Conservation (phyloP, 345 rosid species). For the Linum trigynum region DNA sequence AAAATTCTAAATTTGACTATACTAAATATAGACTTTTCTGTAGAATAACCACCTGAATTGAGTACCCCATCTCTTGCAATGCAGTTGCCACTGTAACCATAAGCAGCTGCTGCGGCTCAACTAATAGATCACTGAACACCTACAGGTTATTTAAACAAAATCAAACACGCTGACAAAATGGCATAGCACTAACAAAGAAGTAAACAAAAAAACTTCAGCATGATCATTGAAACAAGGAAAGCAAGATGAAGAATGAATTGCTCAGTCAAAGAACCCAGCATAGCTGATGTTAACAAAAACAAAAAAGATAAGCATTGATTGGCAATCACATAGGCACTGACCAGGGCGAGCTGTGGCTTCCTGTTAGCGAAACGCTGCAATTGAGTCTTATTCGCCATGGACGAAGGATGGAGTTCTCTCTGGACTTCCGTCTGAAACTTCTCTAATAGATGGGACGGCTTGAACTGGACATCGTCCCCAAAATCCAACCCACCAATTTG, state of each 20-base stretch:
- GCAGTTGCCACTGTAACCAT: constrained; percentile 78
- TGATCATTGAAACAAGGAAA: too few relatives aligned
- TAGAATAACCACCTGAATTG: constrained; percentile 50
- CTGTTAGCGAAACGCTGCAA: constrained; percentile 48
- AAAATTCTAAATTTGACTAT: background rate
- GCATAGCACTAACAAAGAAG: background rate
- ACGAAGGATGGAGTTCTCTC: constrained; percentile 24
- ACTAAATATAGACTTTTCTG: constrained; percentile 6
- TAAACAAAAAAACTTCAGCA: background rate
- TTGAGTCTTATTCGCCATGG: constrained; percentile 36
- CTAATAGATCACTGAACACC: constrained; percentile 73
- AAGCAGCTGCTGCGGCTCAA: constrained; percentile 70
- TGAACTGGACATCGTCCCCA: constrained; percentile 48
- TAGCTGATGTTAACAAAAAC: too few relatives aligned
- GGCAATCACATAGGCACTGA: constrained; percentile 19
- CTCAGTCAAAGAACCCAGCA: too few relatives aligned
- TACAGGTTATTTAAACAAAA: constrained; percentile 11
- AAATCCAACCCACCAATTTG: constrained; percentile 56
- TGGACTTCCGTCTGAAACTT: constrained; percentile 36
- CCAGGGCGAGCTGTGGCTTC: constrained; percentile 87
- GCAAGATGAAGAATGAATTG: too few relatives aligned
- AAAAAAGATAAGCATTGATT: too few relatives aligned
- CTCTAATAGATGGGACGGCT: constrained; percentile 42
- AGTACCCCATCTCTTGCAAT: constrained; percentile 65
- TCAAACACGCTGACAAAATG: background rate